Base-by-base conservation (phyloP, 2,329 filamentous ascomycete genomes). In the Stagonosporopsis cucurbitacearum region DNA sequence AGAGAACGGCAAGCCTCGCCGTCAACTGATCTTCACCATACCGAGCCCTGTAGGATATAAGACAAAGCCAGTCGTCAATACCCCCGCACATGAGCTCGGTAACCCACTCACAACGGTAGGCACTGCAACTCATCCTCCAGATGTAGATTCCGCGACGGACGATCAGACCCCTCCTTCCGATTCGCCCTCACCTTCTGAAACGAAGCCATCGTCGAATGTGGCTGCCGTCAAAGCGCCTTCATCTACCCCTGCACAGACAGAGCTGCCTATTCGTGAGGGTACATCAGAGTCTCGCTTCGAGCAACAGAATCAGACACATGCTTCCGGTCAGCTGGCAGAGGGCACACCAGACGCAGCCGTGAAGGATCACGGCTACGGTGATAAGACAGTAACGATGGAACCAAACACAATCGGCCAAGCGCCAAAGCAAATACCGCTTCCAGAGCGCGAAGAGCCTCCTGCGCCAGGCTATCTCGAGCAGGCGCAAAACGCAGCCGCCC, bases 361-460 rank as follows among this genome's bases (percentile, higher is more conserved):
- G 6, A 73, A 74, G 20, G 67, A 77, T 48, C 76, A 80, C 54
- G 77, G 76, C 13, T 65, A 77, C 56, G 78, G 79, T 46, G 78
- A 79, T 53, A 77, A 77, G 62, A 77, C 77, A 13, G 69, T 72
- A 8, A 75, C 79, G 6, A 80, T 81, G 73, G 80, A 82, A 59
- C 78, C 80, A 13, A 66, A 67, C 47, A 82, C 79, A 11, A 73
- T 82, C 23, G 79, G 79, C 3, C 80, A 82, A 62, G 79, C 79
- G 44, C 77, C 78, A 8, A 82, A 82, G 64, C 78, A 81, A 44
- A 75, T 77, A 30, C 71, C 76, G 0, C 64, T 78, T 32, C 65
- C 66, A 3, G 66, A 69, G 46, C 67, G 68, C 9, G 67, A 73
- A 45, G 69, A 77, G 33, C 63, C 65, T 2, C 55, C 68, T 7